phyloP scores from a whole-genome alignment of 495 filamentous ascomycete species.

The Aspergillus taichungensis region DNA sequence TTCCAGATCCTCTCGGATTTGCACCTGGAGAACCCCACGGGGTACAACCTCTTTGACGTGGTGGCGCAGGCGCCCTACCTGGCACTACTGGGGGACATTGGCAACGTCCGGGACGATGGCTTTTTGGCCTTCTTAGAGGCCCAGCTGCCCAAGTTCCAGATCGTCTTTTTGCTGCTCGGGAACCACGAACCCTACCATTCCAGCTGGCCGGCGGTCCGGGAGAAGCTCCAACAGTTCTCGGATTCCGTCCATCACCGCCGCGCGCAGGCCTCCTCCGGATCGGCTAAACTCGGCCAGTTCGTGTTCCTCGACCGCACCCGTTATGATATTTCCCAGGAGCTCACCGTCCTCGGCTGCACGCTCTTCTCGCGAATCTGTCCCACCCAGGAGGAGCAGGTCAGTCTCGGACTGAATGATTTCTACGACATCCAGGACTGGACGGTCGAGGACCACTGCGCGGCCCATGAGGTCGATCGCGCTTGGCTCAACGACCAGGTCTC shows the following conservation, averaged over 20 bases:
- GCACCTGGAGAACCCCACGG: conserved; percentile 39
- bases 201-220: conserved; percentile 25
- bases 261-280: not conserved
- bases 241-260: conserved; percentile 4
- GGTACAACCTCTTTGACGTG: conserved; percentile 42
- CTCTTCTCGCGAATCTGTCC: conserved; percentile 17
- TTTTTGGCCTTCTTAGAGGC: conserved; percentile 33
- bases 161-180: conserved; percentile 45
- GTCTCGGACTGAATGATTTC: conserved; percentile 40
- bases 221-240: conserved; percentile 14
- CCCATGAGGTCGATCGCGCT: conserved; percentile 31
- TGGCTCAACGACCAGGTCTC: conserved; percentile 45
- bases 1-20: conserved; percentile 52
- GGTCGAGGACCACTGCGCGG: conserved; percentile 31
- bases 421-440: conserved; percentile 38
- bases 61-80: conserved; percentile 39
- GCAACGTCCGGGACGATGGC: conserved; percentile 30
- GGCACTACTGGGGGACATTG: conserved; percentile 51
- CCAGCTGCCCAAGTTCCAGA: conserved; percentile 36
- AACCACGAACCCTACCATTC: conserved; percentile 50
- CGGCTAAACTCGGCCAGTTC: conserved; percentile 26
- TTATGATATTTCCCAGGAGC: conserved; percentile 22
- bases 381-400: conserved; percentile 15
- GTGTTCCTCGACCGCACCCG: conserved; percentile 38
- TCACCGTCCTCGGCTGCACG: conserved; percentile 42